These are phyloP conservation scores for Wickerhamiella alocasiicola DNA, from an alignment of 805 yeast genomes.

Conservation along the genomic window DNA sequence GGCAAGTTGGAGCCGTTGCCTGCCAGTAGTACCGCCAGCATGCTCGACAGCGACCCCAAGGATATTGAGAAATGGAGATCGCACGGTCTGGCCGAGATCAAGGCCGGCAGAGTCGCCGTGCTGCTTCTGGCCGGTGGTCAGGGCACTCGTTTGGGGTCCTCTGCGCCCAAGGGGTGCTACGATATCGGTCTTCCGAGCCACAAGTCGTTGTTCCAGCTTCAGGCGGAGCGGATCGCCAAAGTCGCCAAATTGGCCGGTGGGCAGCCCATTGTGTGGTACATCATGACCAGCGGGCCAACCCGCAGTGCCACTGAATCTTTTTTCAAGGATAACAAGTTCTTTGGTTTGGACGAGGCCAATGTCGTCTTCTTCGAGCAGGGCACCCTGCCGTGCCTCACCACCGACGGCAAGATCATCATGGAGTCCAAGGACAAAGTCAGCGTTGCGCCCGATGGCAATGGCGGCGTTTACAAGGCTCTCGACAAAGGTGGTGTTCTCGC, in stretches of 20 bases:
- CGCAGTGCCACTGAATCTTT: constrained; percentile 59
- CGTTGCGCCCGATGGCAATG: constrained; percentile 95
- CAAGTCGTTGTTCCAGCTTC: constrained; percentile 80
- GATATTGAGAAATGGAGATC: constrained; percentile 33
- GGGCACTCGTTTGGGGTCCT: constrained; percentile 88
- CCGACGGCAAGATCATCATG: constrained; percentile 61
- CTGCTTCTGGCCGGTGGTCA: constrained; percentile 97
- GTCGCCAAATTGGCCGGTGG: constrained; percentile 44
- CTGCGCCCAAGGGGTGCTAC: constrained; percentile 87
- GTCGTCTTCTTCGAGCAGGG: constrained; percentile 87
- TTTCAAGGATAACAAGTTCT: constrained; percentile 48
- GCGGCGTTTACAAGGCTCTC: constrained; percentile 86
- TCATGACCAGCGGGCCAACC: constrained; percentile 92
- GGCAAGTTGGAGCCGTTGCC: constrained; percentile 24
- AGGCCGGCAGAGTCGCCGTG: constrained; percentile 68
- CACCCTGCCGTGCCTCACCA: constrained; percentile 75
- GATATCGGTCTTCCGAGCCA: constrained; percentile 74
- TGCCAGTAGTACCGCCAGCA: constrained; percentile 23
- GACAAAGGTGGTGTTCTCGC: constrained; percentile 47
- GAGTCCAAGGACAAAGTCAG: constrained; percentile 45
- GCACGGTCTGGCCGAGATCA: constrained; percentile 57
- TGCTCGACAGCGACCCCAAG: constrained; percentile 22
- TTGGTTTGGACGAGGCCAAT: constrained; percentile 53
- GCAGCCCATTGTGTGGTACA: constrained; percentile 57
- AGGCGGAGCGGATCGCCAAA: constrained; percentile 69